Base-by-base conservation (phyloP, 2,329 filamentous ascomycete genomes). In the Arachnopeziza araneosa region DNA sequence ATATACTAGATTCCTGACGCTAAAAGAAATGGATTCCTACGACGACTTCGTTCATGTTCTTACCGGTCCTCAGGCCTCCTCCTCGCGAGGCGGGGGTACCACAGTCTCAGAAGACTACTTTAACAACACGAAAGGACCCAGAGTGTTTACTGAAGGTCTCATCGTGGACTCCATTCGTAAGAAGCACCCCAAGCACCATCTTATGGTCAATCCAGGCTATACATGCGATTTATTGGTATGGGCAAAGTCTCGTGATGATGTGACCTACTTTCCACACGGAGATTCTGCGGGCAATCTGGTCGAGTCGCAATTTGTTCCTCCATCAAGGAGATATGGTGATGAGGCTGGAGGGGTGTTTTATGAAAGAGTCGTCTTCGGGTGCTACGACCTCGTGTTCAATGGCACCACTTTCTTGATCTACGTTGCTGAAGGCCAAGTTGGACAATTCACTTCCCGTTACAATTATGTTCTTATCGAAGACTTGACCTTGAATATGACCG, bases 381-480 rank as follows among this genome's bases (percentile, higher is more conserved):
- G 49, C 19, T 71, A 68, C 55, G 68, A 69, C 55, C 69, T 66
- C 56, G 56, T 54, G 0, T 70, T 64, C 52, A 59, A 66, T 30
- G 65, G 63, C 9, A 59, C 59, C 21, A 14, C 49, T 1, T 70
- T 68, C 58, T 36, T 71, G 24, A 51, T 71, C 3, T 69, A 66
- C 51, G 44, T 68, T 14, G 67, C 62, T 14, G 60, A 65, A 10
- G 67, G 68, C 5, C 22, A 52, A 22, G 64, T 67, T 48, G 67
- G 64, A 2, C 55, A 59, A 21, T 53, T 32, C n/a, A 64, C 61
- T 22, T 30, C 44, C 5, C 44, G 24, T 6, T 60, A 59, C 54
- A 64, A 60, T 32, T 70, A 67, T 52, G 60, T 71, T 24, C 63
- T 71, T 21, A 12, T 44, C 36, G 58, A 63, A 7, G 60, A 64